Evolutionary conservation across 768 basidiomycete genomes (phyloP), one percentile per base, ranked within the genome.

Genomic region (Russula foetens): DNA sequence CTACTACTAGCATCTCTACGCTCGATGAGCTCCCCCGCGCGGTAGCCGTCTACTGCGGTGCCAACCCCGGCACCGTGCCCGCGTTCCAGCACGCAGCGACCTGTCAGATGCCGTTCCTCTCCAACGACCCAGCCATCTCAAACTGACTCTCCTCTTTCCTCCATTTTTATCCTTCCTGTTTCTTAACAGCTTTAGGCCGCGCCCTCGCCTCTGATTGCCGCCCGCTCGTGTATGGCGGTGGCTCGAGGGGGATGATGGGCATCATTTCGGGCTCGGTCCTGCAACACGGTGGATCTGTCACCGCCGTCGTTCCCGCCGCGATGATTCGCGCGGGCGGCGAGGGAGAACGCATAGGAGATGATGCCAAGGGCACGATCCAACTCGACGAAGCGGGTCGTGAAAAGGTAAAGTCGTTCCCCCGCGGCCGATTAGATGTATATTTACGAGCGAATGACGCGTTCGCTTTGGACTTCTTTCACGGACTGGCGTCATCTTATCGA

Each of bases 161-260:
- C 6, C 38, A 38, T 38, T 7, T 15, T 15, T 14, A 7, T 38
- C 14, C 7, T 14, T 38, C 14, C 3, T 14, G 3, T 3, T 12
- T 41, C 7, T 41, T 17, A 7, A 3, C 17, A 89, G 90, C 91
- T 23, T 68, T 97, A 14, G 94, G 90, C 41, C 71, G 75, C 47
- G 90, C 92, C 0, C 73, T 96, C 28, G 90, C 84, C 3, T 71
- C 71, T 8, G 73, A 79, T 17, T 75, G 79, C 0, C 76, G 85
- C 3, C 81, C 84, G 4, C 77, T 97, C 15, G 80, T 98, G 2
- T 98, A 97, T 69, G 94, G 94, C 2, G 94, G 94, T 7, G 94
- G 92, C 0, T 77, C 78, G 21, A 77, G 78, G 45, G 94, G 94
- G 1, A 78, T 96, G 63, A 97, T 97, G 94, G 94, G 94, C 63